A percentile compares a stretch with the other conserved stretches of the same genome.
Evolutionary conservation across 2,329 filamentous ascomycete species (phyloP).

Genomic region (Pseudopyricularia cyperi): DNA sequence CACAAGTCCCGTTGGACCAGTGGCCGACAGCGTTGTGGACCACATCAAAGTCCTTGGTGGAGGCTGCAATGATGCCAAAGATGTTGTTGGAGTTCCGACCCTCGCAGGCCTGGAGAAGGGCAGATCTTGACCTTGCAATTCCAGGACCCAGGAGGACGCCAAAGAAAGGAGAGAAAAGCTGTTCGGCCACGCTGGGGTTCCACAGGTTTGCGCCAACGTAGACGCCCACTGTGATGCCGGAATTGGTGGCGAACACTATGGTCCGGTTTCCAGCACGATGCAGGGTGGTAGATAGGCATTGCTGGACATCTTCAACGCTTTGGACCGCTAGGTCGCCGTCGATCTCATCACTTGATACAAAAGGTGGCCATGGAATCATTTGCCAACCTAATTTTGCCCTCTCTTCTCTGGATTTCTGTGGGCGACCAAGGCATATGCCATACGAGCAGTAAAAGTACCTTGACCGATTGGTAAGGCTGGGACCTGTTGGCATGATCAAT

Average conservation of each 20-base stretch:
- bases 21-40: neutral
- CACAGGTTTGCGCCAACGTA: constrained; percentile 3
- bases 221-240: constrained; percentile 3
- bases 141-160: neutral
- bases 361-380: constrained; percentile 4
- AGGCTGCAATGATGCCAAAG: constrained; percentile 2
- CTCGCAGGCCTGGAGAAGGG: neutral
- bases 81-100: neutral
- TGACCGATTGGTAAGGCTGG: no score
- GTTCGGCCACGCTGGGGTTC: constrained; percentile 3
- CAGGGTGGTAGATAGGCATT: neutral
- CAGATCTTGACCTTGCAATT: neutral
- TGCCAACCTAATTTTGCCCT: no score
- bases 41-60: neutral
- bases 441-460: no score
- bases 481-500: no score
- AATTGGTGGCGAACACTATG: constrained; percentile 4
- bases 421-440: no score
- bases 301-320: constrained; percentile 4
- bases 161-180: constrained; percentile 2
- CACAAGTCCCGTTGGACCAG: constrained; percentile 4
- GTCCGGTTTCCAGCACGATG: constrained; percentile 1
- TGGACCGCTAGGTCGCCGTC: constrained; percentile 1
- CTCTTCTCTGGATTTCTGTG: no score
- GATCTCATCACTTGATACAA: constrained; percentile 2